Percentiles rank a stretch among this genome's conserved stretches.
These are phyloP conservation scores for Thozetella sp. DNA, from an alignment of 495 filamentous ascomycete species.

Conservation along the genomic window DNA sequence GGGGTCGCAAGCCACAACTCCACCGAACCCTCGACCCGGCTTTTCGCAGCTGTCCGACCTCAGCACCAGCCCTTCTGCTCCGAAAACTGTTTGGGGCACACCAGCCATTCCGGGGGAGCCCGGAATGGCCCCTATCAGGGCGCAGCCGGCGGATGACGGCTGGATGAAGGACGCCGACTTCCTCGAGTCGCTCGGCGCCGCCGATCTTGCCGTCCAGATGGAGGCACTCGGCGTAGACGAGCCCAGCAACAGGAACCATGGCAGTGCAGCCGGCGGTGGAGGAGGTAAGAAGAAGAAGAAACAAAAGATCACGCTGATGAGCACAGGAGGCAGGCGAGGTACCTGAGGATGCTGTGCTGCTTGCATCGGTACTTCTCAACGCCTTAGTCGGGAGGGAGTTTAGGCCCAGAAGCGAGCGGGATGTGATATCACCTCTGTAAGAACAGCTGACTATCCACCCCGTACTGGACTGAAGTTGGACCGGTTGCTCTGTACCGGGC, in stretches of 20 bases:
- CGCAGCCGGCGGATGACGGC: slow-evolving; percentile 63
- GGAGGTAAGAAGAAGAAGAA: slow-evolving; percentile 80
- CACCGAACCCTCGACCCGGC: slow-evolving; percentile 34
- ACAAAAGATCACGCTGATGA: slow-evolving; percentile 95
- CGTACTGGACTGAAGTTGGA: too few species aligned
- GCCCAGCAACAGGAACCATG: slow-evolving; percentile 15
- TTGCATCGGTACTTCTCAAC: too few species aligned
- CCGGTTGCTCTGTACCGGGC: too few species aligned
- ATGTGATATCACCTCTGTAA: too few species aligned
- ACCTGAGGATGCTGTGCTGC: slow-evolving; percentile 11
- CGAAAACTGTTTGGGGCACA: slow-evolving; percentile 89
- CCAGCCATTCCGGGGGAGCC: slow-evolving; percentile 58
- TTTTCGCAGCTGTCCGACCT: slow-evolving; percentile 52
- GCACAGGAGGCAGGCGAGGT: slow-evolving; percentile 57
- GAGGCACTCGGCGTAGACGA: slow-evolving; percentile 41
- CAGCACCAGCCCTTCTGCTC: slow-evolving; percentile 74
- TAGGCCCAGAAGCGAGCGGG: too few species aligned
- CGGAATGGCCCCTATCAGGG: slow-evolving; percentile 36
- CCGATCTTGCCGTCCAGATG: slow-evolving; percentile 44
- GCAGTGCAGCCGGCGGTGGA: slow-evolving; percentile 17
- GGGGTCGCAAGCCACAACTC: slow-evolving; percentile 40
- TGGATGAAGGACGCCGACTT: slow-evolving; percentile 69
- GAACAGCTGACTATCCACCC: too few species aligned
- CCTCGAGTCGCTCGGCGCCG: slow-evolving; percentile 27
- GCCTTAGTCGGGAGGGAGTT: too few species aligned